Base-by-base conservation (phyloP, 75 land plant genomes). In the Picea sitchensis region DNA sequence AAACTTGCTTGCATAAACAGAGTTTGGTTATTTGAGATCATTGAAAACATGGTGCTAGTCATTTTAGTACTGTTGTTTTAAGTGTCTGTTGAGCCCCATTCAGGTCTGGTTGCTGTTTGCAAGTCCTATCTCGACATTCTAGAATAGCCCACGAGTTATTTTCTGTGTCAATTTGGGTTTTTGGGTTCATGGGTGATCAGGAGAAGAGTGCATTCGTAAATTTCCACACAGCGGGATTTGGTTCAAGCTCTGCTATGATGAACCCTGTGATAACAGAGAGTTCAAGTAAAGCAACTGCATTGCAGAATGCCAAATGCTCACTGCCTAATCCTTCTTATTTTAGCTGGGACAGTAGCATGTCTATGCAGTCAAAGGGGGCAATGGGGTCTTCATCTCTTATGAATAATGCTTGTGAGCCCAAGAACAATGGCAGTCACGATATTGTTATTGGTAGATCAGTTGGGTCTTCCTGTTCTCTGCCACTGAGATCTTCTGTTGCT, bases 181-280 rank as follows among this genome's bases (percentile, higher is more conserved):
- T 71, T 9, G 54, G 74, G 51, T 47, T 71, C 18, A 71, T 71
- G 74, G 74, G 44, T n/a, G 51, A 71, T 18, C 54, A 71, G 5
- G 74, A 44, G 14, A 71, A 71, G 56, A 71, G 44, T 71, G 74
- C 74, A 20, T 71, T 41, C 44, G 74, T 71, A 47, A 41, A 71
- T 21, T 71, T 71, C 36, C 74, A 71, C 9, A n/a, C 74, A 41
- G 38, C 47, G 9, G 73, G 73, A 34, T 41, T 21, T 7, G 18
- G 73, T 69, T 36, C 47, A 71, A 71, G 44, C 51, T 71, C 74
- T 71, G 74, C 8, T n/a, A 44, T 44, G 51, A 44, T 71, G 54
- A 71, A 71, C 26, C 41, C 26, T 71, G 74, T 69, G 41, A 41
- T 44, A 41, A 41, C 44, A 69, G 56, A 51, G 56, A 51, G 56